A percentile compares a stretch with the other conserved stretches of the same genome.
Conservation (phyloP, 352 stramenopile species). For the Phytophthora cactorum region DNA sequence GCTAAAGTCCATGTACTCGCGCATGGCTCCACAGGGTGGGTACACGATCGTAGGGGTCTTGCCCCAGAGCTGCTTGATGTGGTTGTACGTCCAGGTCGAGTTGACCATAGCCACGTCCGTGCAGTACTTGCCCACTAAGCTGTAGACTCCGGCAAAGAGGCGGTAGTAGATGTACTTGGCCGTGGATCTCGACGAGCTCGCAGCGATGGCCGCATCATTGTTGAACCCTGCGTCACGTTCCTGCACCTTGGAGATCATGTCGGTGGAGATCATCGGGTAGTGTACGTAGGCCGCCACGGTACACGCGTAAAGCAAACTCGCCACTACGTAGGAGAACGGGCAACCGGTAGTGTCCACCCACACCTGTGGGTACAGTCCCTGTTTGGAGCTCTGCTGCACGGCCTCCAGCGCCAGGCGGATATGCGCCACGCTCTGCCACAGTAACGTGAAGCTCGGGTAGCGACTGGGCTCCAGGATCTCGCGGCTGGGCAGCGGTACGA, state of each 20-base stretch:
- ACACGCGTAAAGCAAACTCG: slow-evolving; percentile 83
- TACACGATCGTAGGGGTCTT: slow-evolving; percentile 88
- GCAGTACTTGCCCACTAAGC: slow-evolving; percentile 83
- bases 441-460: slow-evolving; percentile 94
- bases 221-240: slow-evolving; percentile 94
- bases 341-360: slow-evolving; percentile 99
- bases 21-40: slow-evolving; percentile 94
- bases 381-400: slow-evolving; percentile 61
- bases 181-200: slow-evolving; percentile 77
- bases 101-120: slow-evolving; percentile 97
- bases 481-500: slow-evolving; percentile 80
- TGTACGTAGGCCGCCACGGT: slow-evolving; percentile 97
- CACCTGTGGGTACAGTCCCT: slow-evolving; percentile 76
- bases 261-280: slow-evolving; percentile 99
- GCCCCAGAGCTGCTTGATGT: slow-evolving; percentile 96
- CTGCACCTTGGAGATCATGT: slow-evolving; percentile 97
- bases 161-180: slow-evolving; percentile 97
- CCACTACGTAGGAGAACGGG: slow-evolving; percentile 97
- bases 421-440: slow-evolving; percentile 96
- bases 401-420: slow-evolving; percentile 91
- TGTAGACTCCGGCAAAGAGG: slow-evolving; percentile 94
- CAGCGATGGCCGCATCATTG: slow-evolving; percentile 88
- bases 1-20: slow-evolving; percentile 73
- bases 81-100: slow-evolving; percentile 97
- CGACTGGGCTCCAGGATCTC: slow-evolving; percentile 72